These are phyloP conservation scores for Citrus sinensis DNA, from an alignment of 345 rosid genomes.

Conservation along the genomic window DVS_A1.0 CM039168.1:17546501-17547000, in stretches of 20 bases:
- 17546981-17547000: too few species aligned
- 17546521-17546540: background rate
- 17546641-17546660: background rate
- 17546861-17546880: background rate
- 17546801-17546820: too few species aligned
- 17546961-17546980: too few species aligned
- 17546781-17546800: too few species aligned
- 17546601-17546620: background rate
- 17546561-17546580: background rate
- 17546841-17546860: background rate
- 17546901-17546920: background rate
- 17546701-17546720: background rate
- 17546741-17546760: too few species aligned
- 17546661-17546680: background rate
- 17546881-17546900: background rate
- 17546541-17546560: background rate
- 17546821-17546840: background rate
- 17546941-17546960: background rate
- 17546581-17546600: background rate
- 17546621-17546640: background rate
- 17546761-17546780: too few species aligned
- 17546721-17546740: background rate
- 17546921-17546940: background rate
- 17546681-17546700: background rate
- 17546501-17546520: conserved; percentile 7